Evolutionary conservation across 1,139 yeast species (phyloP).

Genomic region (Diutina pseudorugosa): DNA sequence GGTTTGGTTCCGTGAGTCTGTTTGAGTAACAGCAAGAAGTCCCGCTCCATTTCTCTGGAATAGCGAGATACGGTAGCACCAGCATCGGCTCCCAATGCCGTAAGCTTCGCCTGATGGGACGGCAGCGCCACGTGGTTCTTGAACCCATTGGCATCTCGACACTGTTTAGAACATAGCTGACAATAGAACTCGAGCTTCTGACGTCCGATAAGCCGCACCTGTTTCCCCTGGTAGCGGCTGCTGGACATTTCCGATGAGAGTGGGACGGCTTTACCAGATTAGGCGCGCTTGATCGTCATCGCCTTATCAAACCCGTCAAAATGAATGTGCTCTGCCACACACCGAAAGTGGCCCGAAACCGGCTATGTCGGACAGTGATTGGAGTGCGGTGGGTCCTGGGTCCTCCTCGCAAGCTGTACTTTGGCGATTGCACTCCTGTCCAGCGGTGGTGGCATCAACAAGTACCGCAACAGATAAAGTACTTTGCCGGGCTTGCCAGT

Average conservation of each 20-base stretch:
- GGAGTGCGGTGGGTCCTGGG: not conserved
- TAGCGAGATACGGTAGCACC: conserved; percentile 39
- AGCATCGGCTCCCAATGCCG: conserved; percentile 24
- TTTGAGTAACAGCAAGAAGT: conserved; percentile 53
- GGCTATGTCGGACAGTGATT: not conserved
- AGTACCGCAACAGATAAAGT: conserved; percentile 19
- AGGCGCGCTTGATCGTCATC: not conserved
- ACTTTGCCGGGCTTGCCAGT: conserved; percentile 16
- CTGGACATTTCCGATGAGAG: not conserved
- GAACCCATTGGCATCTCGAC: conserved; percentile 93
- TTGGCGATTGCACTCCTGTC: conserved; percentile 15
- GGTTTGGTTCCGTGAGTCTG: conserved; percentile 72
- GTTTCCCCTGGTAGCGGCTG: conserved; percentile 46
- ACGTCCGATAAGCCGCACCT: conserved; percentile 71
- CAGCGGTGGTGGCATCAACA: conserved; percentile 17
- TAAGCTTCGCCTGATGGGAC: conserved; percentile 48
- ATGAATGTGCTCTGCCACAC: not conserved
- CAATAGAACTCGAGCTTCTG: conserved; percentile 83
- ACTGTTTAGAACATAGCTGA: conserved; percentile 85
- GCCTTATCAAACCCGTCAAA: not conserved
- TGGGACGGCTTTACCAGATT: not conserved
- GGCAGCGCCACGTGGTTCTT: conserved; percentile 76
- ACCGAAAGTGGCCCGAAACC: not conserved
- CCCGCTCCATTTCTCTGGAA: conserved; percentile 47
- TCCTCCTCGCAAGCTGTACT: conserved; percentile 1